Evolutionary conservation across 352 stramenopile species (phyloP).

Genomic region (Phytophthora agathidicida): DNA sequence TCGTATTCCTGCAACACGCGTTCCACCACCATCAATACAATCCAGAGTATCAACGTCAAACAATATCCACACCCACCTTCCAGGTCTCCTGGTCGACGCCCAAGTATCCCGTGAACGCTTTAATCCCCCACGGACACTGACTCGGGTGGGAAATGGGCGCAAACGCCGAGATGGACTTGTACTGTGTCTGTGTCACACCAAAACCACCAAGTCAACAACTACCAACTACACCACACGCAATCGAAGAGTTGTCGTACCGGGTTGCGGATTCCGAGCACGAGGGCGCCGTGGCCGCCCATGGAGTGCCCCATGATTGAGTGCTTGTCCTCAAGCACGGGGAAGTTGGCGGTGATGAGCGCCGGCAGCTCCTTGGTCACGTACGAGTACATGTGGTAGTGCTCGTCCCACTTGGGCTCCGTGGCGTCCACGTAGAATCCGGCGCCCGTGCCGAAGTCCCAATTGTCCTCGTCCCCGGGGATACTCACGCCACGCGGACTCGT

Average conservation of each 20-base stretch:
- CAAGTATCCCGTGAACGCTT: conserved; percentile 98
- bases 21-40: conserved; percentile 3
- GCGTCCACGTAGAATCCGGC: conserved; percentile 99
- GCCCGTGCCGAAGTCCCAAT: conserved; percentile 96
- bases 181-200: conserved; percentile 56
- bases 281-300: conserved; percentile 97
- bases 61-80: conserved; percentile 46
- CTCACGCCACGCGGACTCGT: conserved; percentile 94
- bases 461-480: conserved; percentile 94
- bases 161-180: conserved; percentile 96
- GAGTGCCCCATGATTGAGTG: conserved; percentile 96
- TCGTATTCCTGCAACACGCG: conserved; percentile 76
- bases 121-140: conserved; percentile 97
- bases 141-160: conserved; percentile 96
- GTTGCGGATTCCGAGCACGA: conserved; percentile 95
- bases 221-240: background rate
- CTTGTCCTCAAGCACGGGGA: conserved; percentile 83
- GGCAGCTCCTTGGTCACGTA: conserved; percentile 98
- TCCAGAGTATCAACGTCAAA: background rate
- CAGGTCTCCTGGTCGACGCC: conserved; percentile 88
- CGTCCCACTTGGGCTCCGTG: conserved; percentile 91
- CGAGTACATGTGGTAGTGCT: conserved; percentile 98
- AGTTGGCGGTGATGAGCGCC: conserved; percentile 86
- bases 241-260: conserved; percentile 36
- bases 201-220: conserved; percentile 12